Evolutionary conservation across 2,329 filamentous ascomycete species (phyloP).

Genomic region (Neonectria neomacrospora): DNA sequence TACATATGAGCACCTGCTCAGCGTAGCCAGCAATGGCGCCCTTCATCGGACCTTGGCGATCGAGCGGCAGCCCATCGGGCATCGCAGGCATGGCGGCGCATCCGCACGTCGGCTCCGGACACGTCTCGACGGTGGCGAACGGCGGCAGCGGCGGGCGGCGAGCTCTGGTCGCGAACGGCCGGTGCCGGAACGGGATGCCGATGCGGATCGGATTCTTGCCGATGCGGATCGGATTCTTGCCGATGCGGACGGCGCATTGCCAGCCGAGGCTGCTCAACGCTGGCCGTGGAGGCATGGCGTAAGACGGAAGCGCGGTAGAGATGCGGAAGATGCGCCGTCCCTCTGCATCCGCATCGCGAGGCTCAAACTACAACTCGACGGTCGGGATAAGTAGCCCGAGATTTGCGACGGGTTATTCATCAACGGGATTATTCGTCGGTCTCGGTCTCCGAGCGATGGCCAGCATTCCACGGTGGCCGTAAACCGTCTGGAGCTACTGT

Average conservation of each 20-base stretch:
- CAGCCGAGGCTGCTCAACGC: slow-evolving; percentile 28
- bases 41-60: slow-evolving; percentile 74
- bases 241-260: slow-evolving; percentile 20
- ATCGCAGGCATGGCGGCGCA: slow-evolving; percentile 75
- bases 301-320: background rate
- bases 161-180: slow-evolving; percentile 11
- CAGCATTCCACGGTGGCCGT: background rate
- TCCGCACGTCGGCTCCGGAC: slow-evolving; percentile 79
- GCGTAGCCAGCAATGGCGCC: slow-evolving; percentile 82
- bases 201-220: too few species aligned
- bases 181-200: background rate
- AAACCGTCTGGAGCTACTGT: slow-evolving; percentile 9
- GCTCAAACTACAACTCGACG: slow-evolving; percentile 1
- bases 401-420: slow-evolving; percentile 19
- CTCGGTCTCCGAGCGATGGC: slow-evolving; percentile 38
- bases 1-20: slow-evolving; percentile 86
- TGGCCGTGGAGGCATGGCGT: slow-evolving; percentile 33
- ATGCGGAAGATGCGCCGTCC: slow-evolving; percentile 2
- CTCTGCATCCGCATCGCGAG: slow-evolving; percentile 3
- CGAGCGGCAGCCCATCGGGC: slow-evolving; percentile 78
- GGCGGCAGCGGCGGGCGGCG: slow-evolving; percentile 42
- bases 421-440: slow-evolving; percentile 27
- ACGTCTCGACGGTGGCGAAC: slow-evolving; percentile 63
- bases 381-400: background rate
- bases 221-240: background rate